Percentiles rank a stretch among this genome's conserved stretches.
phyloP scores from a whole-genome alignment of 805 yeast species.

The Wickerhamomyces subpelliculosus region DNA sequence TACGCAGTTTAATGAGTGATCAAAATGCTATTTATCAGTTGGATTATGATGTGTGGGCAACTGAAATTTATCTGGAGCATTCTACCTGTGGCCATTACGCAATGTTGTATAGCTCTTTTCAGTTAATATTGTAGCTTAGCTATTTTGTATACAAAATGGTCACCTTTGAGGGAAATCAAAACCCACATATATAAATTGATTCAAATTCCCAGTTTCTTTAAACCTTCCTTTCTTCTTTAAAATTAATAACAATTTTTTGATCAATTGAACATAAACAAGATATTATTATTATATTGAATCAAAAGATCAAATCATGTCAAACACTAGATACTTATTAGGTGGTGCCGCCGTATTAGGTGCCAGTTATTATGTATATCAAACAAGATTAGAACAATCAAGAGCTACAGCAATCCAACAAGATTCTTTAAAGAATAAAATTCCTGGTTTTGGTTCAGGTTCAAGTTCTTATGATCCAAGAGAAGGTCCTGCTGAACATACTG shows the following conservation, averaged over 20 bases:
- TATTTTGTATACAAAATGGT: too few species aligned
- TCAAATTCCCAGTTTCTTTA: neutral
- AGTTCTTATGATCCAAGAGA: slow-evolving; percentile 1
- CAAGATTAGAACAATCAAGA: slow-evolving; percentile 14
- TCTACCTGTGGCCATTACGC: too few species aligned
- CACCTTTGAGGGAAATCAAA: neutral
- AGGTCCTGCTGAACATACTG: slow-evolving; percentile 15
- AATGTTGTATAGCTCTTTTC: too few species aligned
- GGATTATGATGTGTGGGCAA: too few species aligned
- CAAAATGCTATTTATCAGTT: too few species aligned
- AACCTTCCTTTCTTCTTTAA: neutral
- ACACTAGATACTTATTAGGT: slow-evolving; percentile 13
- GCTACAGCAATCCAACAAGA: neutral
- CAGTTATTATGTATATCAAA: slow-evolving; percentile 19
- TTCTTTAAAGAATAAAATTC: slow-evolving; percentile 1
- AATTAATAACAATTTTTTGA: neutral
- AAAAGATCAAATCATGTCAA: neutral
- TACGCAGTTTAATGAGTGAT: too few species aligned
- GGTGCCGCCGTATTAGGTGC: slow-evolving; percentile 20
- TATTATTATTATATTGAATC: neutral
- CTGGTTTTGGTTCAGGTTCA: slow-evolving; percentile 5
- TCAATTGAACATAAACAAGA: neutral
- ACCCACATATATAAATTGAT: neutral
- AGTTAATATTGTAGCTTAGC: too few species aligned
- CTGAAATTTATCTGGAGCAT: too few species aligned